Percentiles rank a stretch among this genome's conserved stretches.
Conservation (phyloP, 805 yeast genomes). For the Myxozyma mucilagina region DNA sequence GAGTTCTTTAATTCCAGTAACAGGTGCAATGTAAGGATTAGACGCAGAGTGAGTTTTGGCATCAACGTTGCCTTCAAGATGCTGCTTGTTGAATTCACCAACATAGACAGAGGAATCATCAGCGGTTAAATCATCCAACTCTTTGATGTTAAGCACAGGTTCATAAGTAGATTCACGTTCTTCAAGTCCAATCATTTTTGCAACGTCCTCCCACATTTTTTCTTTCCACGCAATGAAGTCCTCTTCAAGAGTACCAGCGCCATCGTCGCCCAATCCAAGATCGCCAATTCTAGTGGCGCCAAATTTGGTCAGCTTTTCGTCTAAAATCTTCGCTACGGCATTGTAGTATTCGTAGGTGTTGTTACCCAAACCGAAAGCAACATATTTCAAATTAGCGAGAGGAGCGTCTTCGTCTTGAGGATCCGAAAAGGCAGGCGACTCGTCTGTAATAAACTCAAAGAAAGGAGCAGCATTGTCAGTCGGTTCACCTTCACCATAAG, state of each 20-base stretch:
- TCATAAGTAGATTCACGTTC: conserved; percentile 81
- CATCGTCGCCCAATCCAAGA: conserved; percentile 95
- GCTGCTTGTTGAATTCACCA: conserved; percentile 79
- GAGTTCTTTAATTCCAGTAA: conserved; percentile 63
- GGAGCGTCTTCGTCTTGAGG: conserved; percentile 40
- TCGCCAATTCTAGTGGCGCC: conserved; percentile 74
- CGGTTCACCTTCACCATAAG: conserved; percentile 98
- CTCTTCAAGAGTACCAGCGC: conserved; percentile 91
- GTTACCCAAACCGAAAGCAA: conserved; percentile 91
- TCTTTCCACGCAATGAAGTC: conserved; percentile 95
- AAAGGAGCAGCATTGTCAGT: conserved; percentile 91
- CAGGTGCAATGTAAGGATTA: conserved; percentile 80
- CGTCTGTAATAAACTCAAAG: conserved; percentile 60
- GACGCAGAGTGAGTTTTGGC: conserved; percentile 49
- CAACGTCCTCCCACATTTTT: conserved; percentile 61
- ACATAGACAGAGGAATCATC: conserved; percentile 53
- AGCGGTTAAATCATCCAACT: conserved; percentile 36
- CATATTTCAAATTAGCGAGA: conserved; percentile 60
- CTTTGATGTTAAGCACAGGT: conserved; percentile 53
- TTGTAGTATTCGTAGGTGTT: conserved; percentile 91
- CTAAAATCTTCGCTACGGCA: conserved; percentile 64
- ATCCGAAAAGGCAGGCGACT: conserved; percentile 51
- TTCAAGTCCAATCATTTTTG: conserved; percentile 62
- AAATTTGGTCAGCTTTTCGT: conserved; percentile 53
- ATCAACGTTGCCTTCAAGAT: conserved; percentile 42